phyloP scores from a whole-genome alignment of 2,329 filamentous ascomycete genomes.

The Trematosphaeria pertusa region DNA sequence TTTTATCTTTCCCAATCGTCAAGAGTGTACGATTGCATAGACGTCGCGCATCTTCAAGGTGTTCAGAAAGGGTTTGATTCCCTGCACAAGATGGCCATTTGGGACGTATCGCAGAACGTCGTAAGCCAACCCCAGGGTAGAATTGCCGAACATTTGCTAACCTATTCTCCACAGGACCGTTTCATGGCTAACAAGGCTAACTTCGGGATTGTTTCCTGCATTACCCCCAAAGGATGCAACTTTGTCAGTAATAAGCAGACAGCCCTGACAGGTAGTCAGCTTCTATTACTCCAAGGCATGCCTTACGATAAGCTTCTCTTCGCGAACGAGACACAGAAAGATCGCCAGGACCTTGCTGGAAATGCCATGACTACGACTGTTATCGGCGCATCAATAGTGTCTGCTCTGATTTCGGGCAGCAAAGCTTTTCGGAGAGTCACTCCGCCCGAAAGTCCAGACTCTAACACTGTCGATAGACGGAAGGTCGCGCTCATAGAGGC shows the following conservation, averaged over 20 bases:
- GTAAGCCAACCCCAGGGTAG: no score
- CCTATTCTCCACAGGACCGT: no score
- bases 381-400: constrained; percentile 68
- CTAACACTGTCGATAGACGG: no score
- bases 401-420: constrained; percentile 59
- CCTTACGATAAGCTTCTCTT: constrained; percentile 68
- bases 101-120: constrained; percentile 77
- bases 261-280: constrained; percentile 67
- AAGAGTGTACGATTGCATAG: constrained; percentile 71
- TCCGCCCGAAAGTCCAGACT: no score
- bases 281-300: constrained; percentile 72
- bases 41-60: constrained; percentile 65
- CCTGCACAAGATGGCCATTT: constrained; percentile 59
- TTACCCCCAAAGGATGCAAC: constrained; percentile 70
- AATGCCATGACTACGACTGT: constrained; percentile 83
- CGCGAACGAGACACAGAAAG: constrained; percentile 62
- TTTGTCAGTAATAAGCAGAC: constrained; percentile 68
- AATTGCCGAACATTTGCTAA: no score
- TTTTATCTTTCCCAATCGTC: constrained; percentile 62
- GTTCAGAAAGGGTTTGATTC: constrained; percentile 62
- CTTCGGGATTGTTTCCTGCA: constrained; percentile 68
- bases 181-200: constrained; percentile 44
- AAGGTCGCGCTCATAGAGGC: no score
- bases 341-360: constrained; percentile 74
- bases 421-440: constrained; percentile 11